Base-by-base conservation (phyloP, 2,329 filamentous ascomycete genomes). In the Fusarium aywerte region DNA sequence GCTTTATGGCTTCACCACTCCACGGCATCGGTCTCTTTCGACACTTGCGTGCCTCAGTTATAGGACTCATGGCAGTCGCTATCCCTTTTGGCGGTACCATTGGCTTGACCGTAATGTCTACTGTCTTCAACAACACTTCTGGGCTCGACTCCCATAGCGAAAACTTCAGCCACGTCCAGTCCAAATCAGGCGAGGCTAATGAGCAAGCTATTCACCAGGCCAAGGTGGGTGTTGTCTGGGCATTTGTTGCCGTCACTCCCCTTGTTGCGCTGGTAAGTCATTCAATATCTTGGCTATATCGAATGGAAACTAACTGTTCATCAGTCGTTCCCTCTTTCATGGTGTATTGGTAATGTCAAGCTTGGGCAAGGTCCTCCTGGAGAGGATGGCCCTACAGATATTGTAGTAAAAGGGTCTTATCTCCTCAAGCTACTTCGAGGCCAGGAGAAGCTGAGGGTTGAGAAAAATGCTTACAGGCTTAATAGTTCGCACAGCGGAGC, bases 91-190 rank as follows among this genome's bases (percentile, higher is more conserved):
- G 90, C 5, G 89, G 89, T 13, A 90, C 88, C 0, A 76, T 91
- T 4, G 85, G 85, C 0, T 80, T 91, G 43, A 89, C 89, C 1
- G 82, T 91, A 69, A 91, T 91, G 89, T 84, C 87, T 15, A 83
- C 85, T 10, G 88, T 91, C 2, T 91, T 91, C 75, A 90, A 90
- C 72, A 91, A 91, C 63, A 78, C 75, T 6, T 76, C 76, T 7
- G 77, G 74, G 2, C 59, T 78, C 12, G 64, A 70, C 25, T 68
- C 68, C 1, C 61, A 59, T 15, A 42, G 72, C 15, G 52, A 58
- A 23, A 67, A 74, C 47, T 76, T 77, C 39, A 71, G 65, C 3
- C 53, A 67, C 10, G 58, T 72, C 15, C 67, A 72, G 15, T 61
- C 68, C 16, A 35, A 58, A 4, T 52, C 70, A 1, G 59, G 39